Evolutionary conservation across 148 eudicot species (phyloP).

Genomic region (Dianthus caryophyllus): DNA sequence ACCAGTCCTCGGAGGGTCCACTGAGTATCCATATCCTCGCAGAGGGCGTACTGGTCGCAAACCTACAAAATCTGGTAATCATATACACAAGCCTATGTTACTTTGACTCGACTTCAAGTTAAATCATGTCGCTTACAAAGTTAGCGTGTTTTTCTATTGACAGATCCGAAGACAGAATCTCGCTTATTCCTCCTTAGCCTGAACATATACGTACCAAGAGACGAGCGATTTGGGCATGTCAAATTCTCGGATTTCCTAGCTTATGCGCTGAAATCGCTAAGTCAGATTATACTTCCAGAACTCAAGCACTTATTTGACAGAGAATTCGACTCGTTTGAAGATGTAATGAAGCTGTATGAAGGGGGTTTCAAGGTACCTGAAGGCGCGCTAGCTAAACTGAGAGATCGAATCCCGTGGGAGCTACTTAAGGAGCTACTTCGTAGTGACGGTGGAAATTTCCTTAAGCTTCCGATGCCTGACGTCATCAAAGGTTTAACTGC

Average conservation of each 20-base stretch:
- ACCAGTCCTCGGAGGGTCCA: conserved; percentile 75
- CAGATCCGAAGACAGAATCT: conserved; percentile 69
- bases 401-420: conserved; percentile 61
- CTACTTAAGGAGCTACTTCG: conserved; percentile 62
- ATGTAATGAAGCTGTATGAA: conserved; percentile 56
- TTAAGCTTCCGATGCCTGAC: conserved; percentile 68
- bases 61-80: conserved; percentile 61
- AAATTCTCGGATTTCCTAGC: conserved; percentile 81
- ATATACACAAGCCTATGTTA: neutral
- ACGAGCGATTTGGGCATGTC: conserved; percentile 63
- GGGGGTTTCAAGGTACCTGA: conserved; percentile 46
- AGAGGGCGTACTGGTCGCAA: conserved; percentile 69
- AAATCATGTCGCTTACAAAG: neutral
- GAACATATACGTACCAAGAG: conserved; percentile 80
- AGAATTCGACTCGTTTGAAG: conserved; percentile 73
- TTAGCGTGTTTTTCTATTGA: conserved; percentile 2
- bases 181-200: conserved; percentile 60
- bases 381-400: conserved; percentile 33
- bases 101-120: neutral
- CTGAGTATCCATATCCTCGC: conserved; percentile 73
- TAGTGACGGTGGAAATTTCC: conserved; percentile 57
- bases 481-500: conserved; percentile 56
- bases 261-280: conserved; percentile 61
- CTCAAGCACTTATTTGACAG: conserved; percentile 51
- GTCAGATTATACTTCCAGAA: conserved; percentile 57